These are phyloP conservation scores for Suillus brevipes DNA, from an alignment of 768 basidiomycete genomes.

Conservation along the genomic window DNA sequence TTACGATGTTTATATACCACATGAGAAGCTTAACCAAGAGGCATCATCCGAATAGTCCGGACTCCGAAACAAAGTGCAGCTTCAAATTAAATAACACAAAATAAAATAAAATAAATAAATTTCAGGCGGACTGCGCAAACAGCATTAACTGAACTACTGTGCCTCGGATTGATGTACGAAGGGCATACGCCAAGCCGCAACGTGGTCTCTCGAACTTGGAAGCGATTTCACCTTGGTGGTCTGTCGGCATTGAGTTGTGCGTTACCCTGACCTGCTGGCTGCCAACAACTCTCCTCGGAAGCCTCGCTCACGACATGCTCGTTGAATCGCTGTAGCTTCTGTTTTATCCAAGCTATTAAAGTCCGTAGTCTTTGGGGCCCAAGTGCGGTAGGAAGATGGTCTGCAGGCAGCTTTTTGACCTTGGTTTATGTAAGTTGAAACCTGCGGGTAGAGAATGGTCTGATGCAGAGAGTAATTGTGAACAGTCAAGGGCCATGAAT, in stretches of 20 bases:
- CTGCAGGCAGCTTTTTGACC: background rate
- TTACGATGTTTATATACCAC: constrained; percentile 10
- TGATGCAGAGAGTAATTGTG: background rate
- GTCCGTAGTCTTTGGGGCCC: background rate
- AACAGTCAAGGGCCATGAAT: background rate
- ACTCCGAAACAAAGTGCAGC: background rate
- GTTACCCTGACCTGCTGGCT: background rate
- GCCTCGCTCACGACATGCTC: background rate
- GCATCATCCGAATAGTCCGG: background rate
- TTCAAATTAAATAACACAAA: background rate
- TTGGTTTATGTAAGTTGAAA: background rate
- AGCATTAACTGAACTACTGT: background rate
- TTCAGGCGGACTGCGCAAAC: background rate
- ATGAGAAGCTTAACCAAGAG: background rate
- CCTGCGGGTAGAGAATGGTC: background rate
- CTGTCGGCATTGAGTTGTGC: background rate
- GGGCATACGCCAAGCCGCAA: background rate
- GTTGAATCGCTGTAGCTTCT: background rate
- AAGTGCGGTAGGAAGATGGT: background rate
- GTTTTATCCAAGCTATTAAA: background rate
- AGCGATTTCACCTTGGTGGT: background rate
- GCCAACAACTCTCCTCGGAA: background rate
- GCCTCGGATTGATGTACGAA: background rate
- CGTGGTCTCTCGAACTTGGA: background rate
- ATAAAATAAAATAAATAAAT: constrained; percentile 1